Conservation (phyloP, 75 land plant species). For the Larix kaempferi region DNA sequence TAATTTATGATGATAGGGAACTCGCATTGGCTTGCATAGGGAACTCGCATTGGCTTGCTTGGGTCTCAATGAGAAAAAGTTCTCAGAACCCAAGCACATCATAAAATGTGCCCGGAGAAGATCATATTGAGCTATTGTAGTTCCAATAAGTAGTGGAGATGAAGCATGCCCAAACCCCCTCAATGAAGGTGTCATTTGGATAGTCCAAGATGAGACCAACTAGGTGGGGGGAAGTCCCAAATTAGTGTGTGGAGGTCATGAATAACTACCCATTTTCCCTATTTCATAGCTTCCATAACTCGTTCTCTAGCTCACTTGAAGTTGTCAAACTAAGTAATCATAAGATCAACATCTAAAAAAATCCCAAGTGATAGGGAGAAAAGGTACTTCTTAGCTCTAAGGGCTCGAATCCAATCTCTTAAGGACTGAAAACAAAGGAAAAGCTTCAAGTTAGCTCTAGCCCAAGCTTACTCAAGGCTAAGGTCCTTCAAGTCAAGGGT, state of each 20-base stretch:
- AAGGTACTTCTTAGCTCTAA: background rate
- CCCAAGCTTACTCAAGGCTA: background rate
- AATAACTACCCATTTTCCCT: background rate
- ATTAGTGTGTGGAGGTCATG: background rate
- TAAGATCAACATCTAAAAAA: background rate
- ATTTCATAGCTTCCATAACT: background rate
- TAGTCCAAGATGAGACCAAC: background rate
- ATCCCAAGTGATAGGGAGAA: background rate
- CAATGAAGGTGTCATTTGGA: background rate
- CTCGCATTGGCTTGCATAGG: background rate
- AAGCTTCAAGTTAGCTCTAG: background rate
- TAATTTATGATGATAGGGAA: background rate
- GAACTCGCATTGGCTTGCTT: background rate
- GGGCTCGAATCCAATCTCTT: background rate
- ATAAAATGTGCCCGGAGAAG: background rate
- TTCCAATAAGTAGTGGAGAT: background rate
- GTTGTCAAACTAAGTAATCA: background rate
- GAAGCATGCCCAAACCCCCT: background rate
- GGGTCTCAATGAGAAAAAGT: background rate
- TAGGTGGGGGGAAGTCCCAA: background rate
- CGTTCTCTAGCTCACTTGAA: background rate
- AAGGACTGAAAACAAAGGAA: background rate
- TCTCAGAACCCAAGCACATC: background rate
- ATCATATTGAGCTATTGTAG: background rate
- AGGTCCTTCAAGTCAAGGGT: background rate